Evolutionary conservation across 139 green algal species (phyloP), one percentile per base, ranked within the genome.

Genomic region (Astrephomene gubernaculifera): DNA sequence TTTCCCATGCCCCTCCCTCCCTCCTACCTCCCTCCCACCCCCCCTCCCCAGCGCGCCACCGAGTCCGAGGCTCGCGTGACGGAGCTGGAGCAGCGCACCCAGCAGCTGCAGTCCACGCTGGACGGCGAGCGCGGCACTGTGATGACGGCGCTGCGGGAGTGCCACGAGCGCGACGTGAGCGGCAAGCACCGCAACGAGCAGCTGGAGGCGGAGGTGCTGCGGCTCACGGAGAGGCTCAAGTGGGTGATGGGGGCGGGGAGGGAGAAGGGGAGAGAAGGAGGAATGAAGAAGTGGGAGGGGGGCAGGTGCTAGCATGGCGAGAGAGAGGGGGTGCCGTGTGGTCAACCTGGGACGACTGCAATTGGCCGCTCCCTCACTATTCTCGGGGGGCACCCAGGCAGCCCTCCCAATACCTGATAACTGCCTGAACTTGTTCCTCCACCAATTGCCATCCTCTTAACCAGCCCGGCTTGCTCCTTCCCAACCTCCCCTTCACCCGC

Each of bases 191-290:
- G 83, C 12, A 54, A 71, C 8, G 60, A 72, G 63, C 80, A 91
- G 83, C 73, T 89, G 38, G 83, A 86, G 41, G 70, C 54, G 21
- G 89, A 90, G 73, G 90, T 91, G 53, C 35, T 83, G 35, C 44
- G 81, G 35, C 81, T 90, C 38, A 73, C 71, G n/a, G 86, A 90
- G 52, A 64, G 71, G n/a, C 72, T 90, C 38, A 90, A 90, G 81
- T 83, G 44, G 54, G 38, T 38, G 36, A 54, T n/a, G 71, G 1
- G 43, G 10, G 2, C 68, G 61, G 24, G 39, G 39, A 45, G 0
- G 25, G 0, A 5, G 68, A 4, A 36, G 5, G 63, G n/a, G n/a
- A 65, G 57, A 9, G 57, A 24, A n/a, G 22, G 6, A 24, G 57
- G 57, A 65, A n/a, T 65, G 6, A 6, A 24, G 6, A 65, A 27